Evolutionary conservation across 495 filamentous ascomycete genomes (phyloP).

Genomic region (Stereocaulon alpinum): DNA sequence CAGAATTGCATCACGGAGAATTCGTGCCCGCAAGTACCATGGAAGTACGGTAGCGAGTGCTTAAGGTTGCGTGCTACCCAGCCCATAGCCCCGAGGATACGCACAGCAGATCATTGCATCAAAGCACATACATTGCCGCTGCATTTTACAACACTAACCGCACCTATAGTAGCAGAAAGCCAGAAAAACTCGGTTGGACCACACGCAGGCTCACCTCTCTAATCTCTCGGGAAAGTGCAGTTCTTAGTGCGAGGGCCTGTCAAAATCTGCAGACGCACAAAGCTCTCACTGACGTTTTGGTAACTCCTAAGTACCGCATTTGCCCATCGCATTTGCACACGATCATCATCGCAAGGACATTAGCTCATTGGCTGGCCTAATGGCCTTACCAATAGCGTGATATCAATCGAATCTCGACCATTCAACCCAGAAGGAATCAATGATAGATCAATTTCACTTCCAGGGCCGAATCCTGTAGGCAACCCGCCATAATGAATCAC

Average conservation of each 20-base stretch:
- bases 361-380: too few species aligned
- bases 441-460: too few species aligned
- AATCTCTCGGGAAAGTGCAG: background rate
- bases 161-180: background rate
- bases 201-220: background rate
- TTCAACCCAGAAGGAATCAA: too few species aligned
- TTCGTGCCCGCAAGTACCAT: constrained; percentile 4
- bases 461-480: background rate
- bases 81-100: background rate
- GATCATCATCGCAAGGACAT: background rate
- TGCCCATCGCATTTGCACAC: background rate
- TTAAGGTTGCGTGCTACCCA: constrained; percentile 5
- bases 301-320: background rate
- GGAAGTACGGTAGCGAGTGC: constrained; percentile 1
- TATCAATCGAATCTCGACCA: too few species aligned
- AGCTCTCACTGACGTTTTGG: background rate
- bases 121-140: background rate
- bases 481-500: background rate
- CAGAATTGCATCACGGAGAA: constrained; percentile 13
- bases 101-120: constrained; percentile 3
- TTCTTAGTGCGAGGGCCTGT: constrained; percentile 1
- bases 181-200: background rate
- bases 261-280: background rate
- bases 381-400: too few species aligned
- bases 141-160: background rate